Conservation (phyloP, 352 stramenopile species). For the Globisporangium cystogenes region DNA sequence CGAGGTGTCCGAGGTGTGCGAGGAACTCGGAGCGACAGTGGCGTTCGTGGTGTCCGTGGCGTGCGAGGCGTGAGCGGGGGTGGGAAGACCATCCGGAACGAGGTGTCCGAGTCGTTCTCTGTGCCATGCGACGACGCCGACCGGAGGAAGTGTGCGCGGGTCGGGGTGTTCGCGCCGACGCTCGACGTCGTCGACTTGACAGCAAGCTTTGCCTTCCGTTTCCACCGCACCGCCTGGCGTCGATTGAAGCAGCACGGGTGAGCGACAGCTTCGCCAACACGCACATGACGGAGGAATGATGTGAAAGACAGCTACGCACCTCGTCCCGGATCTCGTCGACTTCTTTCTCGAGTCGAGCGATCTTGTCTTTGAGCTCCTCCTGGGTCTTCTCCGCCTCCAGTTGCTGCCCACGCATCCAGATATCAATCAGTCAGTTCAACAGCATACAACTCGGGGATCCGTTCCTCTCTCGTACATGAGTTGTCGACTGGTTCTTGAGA, state of each 20-base stretch:
- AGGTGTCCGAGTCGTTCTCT: constrained; percentile 53
- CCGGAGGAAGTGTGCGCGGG: constrained; percentile 31
- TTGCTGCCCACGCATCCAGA: constrained; percentile 15
- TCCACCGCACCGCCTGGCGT: constrained; percentile 43
- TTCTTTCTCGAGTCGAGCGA: constrained; percentile 63
- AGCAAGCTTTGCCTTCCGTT: constrained; percentile 61
- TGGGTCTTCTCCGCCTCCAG: constrained; percentile 36
- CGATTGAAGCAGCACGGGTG: constrained; percentile 1
- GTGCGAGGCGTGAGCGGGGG: constrained; percentile 20
- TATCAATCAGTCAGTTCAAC: constrained; percentile 22
- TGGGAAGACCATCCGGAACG: constrained; percentile 41
- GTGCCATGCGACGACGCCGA: constrained; percentile 54
- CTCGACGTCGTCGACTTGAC: constrained; percentile 25
- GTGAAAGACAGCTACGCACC: constrained; percentile 13
- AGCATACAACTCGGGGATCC: background rate
- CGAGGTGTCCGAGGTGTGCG: constrained; percentile 14
- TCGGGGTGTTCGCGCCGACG: constrained; percentile 20
- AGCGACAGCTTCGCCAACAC: background rate
- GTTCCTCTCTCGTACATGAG: constrained; percentile 18
- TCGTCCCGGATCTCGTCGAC: constrained; percentile 51
- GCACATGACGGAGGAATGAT: background rate
- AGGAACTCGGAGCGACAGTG: constrained; percentile 6
- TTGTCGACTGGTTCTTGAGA: constrained; percentile 33
- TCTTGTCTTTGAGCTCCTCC: constrained; percentile 45
- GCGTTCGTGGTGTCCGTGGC: constrained; percentile 4